These are phyloP conservation scores for Amanita polypyramis DNA, from an alignment of 768 basidiomycete species.

Conservation along the genomic window DNA sequence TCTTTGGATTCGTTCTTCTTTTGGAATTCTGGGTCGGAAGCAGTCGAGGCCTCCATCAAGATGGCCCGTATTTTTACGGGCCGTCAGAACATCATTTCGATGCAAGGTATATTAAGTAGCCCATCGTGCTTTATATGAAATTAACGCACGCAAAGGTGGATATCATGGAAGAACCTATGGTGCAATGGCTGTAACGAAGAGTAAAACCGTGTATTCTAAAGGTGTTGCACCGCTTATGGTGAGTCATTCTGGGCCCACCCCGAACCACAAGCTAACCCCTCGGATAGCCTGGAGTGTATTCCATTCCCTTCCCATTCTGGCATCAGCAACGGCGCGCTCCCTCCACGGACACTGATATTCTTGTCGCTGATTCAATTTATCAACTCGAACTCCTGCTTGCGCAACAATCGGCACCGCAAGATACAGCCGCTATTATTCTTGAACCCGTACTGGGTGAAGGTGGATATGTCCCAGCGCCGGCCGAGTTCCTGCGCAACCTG, in stretches of 20 bases:
- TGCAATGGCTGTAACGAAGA: slow-evolving; percentile 87
- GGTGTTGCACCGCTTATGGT: slow-evolving; percentile 81
- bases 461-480: slow-evolving; percentile 85
- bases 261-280: background rate
- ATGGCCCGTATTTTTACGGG: slow-evolving; percentile 73
- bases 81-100: slow-evolving; percentile 78
- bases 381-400: slow-evolving; percentile 67
- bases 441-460: slow-evolving; percentile 95
- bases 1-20: slow-evolving; percentile 96
- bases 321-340: slow-evolving; percentile 62
- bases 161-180: slow-evolving; percentile 94
- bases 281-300: slow-evolving; percentile 69
- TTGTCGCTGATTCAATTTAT: slow-evolving; percentile 58
- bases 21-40: slow-evolving; percentile 95
- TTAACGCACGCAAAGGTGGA: slow-evolving; percentile 30
- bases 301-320: slow-evolving; percentile 87
- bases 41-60: slow-evolving; percentile 83
- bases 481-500: slow-evolving; percentile 70
- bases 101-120: slow-evolving; percentile 51
- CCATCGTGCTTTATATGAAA: background rate
- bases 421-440: slow-evolving; percentile 89
- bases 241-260: slow-evolving; percentile 12
- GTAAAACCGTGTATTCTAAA: slow-evolving; percentile 85
- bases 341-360: slow-evolving; percentile 41
- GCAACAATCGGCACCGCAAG: slow-evolving; percentile 74